phyloP scores from a whole-genome alignment of 495 filamentous ascomycete genomes.

The Acidiella bohemica region DNA sequence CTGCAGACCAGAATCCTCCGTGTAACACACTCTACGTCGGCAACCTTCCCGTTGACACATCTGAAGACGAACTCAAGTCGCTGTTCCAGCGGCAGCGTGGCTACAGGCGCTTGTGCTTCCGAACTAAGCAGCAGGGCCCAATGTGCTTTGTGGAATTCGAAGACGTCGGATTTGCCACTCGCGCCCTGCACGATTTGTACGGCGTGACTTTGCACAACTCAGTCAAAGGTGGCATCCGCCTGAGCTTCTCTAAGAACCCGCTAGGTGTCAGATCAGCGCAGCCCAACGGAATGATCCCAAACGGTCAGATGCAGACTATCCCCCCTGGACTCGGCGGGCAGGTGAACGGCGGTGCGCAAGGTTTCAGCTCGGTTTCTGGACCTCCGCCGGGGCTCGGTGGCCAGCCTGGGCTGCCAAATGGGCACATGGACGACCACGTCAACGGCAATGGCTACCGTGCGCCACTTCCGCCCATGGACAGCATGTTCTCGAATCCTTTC shows the following conservation, averaged over 20 bases:
- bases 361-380: constrained; percentile 16
- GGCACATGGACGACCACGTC: too few relatives aligned
- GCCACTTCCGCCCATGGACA: constrained; percentile 4
- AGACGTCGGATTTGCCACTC: constrained; percentile 85
- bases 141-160: constrained; percentile 99
- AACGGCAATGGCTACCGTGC: neutral
- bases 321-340: constrained; percentile 8
- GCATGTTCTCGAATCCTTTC: constrained; percentile 17
- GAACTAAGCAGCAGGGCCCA: constrained; percentile 95
- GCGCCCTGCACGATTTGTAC: constrained; percentile 83
- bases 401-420: constrained; percentile 3
- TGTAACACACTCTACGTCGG: constrained; percentile 98
- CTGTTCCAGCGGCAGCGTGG: constrained; percentile 90
- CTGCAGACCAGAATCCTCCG: constrained; percentile 91
- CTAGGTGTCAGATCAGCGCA: constrained; percentile 57
- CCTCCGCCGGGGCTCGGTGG: constrained; percentile 12
- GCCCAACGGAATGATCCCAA: neutral
- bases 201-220: constrained; percentile 81
- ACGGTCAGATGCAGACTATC: constrained; percentile 8
- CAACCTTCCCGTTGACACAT: constrained; percentile 86
- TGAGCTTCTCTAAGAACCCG: constrained; percentile 97
- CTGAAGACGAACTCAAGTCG: constrained; percentile 90
- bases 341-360: neutral
- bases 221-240: constrained; percentile 90
- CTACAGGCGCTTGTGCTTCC: constrained; percentile 90